Evolutionary conservation across 2,329 filamentous ascomycete genomes (phyloP), one percentile per base, ranked within the genome.

Genomic region (Arthrobotrys iridis): DNA sequence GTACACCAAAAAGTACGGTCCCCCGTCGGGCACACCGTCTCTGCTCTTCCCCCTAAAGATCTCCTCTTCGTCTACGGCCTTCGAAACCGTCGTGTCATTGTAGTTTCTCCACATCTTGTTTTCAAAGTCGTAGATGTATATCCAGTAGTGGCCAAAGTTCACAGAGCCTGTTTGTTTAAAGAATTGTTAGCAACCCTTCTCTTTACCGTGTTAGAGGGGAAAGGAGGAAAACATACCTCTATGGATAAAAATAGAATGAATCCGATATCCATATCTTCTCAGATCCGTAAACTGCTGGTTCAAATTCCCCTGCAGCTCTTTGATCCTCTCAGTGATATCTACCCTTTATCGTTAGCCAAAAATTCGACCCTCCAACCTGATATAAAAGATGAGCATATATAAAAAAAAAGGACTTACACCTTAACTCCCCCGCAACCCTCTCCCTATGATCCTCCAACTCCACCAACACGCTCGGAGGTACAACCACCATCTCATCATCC

Each of bases 191-290:
- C 58, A 43, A n/a, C 37, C 20, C n/a, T 35, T 40, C 40, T 2
- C 26, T 13, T 20, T 1, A 33, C 18, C 7, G 11, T 10, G 7
- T 15, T 15, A 52, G 15, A 11, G 8, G 33, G 11, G 30, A 10
- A 0, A 3, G 43, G 18, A 41, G 18, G 7, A 30, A n/a, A 15
- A 60, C 78, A 85, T 85, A 30, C 92, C 92, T 18, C 91, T 89
- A 81, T 99, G 95, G 79, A 97, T 94, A 80, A 99, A 96, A 30
- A 97, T 91, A 0, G 94, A 92, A 78, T 97, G 93, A 3, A 99
- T 87, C 11, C 88, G 88, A 81, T 98, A 99, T 8, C 90, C 87
- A 50, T 92, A 84, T 24, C 88, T 84, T 45, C 86, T 86, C 79
- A 90, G 86, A 60, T 87, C 86, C 2, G 85, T 85, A 79, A 93